Evolutionary conservation across 805 yeast species (phyloP), one percentile per base, ranked within the genome.

Genomic region (Sugiyamaella boreocaroliniensis): DNA sequence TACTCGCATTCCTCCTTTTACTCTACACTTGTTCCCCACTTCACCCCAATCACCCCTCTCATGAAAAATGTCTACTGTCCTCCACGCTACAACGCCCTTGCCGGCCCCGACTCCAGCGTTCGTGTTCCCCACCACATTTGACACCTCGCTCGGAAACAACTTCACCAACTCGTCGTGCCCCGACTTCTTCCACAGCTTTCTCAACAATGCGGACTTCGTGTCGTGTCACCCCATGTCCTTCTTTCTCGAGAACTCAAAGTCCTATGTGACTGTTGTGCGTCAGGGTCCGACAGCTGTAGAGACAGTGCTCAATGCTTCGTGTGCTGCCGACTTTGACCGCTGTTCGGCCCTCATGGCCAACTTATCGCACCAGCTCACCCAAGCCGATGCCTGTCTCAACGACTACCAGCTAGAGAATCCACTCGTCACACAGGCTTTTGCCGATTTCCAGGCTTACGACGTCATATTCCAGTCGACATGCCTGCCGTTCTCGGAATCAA

Each of bases 201-300:
- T 64, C 8, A 42, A 45, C 22, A 59, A 64, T 49, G 51, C 51
- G 40, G 45, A 52, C 16, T 65, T 65, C 47, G 51, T 57, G 18
- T 43, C 55, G 15, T 65, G 69, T 55, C 60, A 55, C 32, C 69
- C 69, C 12, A 55, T 65, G 56, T 64, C 68, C 14, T 65, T 65
- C 49, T 63, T 55, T 44, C 58, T 65, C 10, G 59, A 58, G 50
- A 64, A 53, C 48, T 65, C 69, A 8, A 48, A 60, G 19, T 62
- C 68, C 5, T 65, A 64, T 50, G 62, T 62, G 45, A 32, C 47
- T 6, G 53, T 59, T n/a, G 61, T 58, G n/a, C 58, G 63, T 7
- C 48, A 53, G n/a, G 69, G 66, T 29, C 52, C 54, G 14, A 51
- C 45, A 40, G 53, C 55, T 32, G 55, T 64, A 10, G 62, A 66